Conservation (phyloP, 139 green algal species). For the Chlamydomonas sp. region DNA sequence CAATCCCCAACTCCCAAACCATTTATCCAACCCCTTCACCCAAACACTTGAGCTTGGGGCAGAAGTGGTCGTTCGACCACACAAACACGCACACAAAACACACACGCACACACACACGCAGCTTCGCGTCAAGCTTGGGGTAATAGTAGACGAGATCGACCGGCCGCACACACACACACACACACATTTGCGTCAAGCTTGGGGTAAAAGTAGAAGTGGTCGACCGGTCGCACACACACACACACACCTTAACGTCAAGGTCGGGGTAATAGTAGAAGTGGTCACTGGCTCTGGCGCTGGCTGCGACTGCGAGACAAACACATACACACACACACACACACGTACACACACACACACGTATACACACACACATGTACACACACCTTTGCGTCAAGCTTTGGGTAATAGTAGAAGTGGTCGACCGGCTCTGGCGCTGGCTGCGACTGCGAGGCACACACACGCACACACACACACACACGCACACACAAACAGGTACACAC, state of each 20-base stretch:
- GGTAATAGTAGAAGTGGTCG: no score
- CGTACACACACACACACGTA: no score
- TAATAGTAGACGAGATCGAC: slow-evolving; percentile 36
- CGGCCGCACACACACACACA: not conserved
- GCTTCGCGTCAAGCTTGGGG: slow-evolving; percentile 24
- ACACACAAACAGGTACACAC: not conserved
- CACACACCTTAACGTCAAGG: no score
- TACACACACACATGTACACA: not conserved
- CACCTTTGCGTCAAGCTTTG: no score
- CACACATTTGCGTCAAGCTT: slow-evolving; percentile 22
- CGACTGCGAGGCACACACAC: no score
- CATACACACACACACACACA: no score
- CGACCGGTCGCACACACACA: not conserved
- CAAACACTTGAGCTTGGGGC: not conserved
- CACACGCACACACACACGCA: not conserved
- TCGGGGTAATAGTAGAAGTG: no score
- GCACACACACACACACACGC: no score
- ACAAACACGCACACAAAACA: not conserved
- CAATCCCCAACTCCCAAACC: not conserved
- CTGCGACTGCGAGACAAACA: no score
- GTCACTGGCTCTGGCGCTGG: no score
- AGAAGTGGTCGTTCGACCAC: not conserved
- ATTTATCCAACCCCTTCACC: not conserved
- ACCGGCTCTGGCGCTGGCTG: no score
- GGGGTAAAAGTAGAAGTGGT: slow-evolving; percentile 37